Evolutionary conservation across 208 protist species (phyloP).

Genomic region (Balamuthia mandrillaris): DNA sequence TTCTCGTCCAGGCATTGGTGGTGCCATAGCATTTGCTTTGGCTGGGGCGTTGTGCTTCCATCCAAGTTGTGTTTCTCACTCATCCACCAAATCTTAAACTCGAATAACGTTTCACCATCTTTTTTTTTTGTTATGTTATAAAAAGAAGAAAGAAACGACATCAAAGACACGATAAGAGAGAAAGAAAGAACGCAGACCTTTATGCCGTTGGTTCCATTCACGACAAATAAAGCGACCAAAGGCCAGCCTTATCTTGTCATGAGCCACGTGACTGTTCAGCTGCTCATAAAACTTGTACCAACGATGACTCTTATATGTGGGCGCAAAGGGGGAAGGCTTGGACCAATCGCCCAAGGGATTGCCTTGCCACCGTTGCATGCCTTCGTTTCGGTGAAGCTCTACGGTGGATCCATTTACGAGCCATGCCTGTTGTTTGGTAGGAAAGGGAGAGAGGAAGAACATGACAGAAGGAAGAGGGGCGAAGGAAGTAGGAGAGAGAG

Average conservation of each 20-base stretch:
- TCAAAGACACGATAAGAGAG: neutral
- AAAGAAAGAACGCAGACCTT: neutral
- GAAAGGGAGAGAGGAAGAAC: no score
- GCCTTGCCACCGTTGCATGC: neutral
- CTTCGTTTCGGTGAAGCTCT: neutral
- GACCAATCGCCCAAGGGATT: neutral
- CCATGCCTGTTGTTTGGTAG: neutral
- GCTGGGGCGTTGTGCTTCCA: neutral
- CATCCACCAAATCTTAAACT: constrained; percentile 28
- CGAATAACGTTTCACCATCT: neutral
- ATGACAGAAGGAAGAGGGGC: neutral
- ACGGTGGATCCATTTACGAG: neutral
- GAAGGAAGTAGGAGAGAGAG: neutral
- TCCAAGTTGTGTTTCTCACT: neutral
- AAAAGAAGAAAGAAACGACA: neutral
- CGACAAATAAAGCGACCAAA: constrained; percentile 26
- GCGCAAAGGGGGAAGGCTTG: neutral
- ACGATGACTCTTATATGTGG: neutral
- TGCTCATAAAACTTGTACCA: constrained; percentile 42
- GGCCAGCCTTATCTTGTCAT: neutral
- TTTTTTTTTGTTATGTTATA: neutral
- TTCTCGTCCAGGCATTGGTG: constrained; percentile 13
- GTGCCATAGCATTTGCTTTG: constrained; percentile 19
- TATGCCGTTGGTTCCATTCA: neutral
- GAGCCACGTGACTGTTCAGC: neutral